These are phyloP conservation scores for Peronospora belbahrii DNA, from an alignment of 352 stramenopile species.

Conservation along the genomic window DNA sequence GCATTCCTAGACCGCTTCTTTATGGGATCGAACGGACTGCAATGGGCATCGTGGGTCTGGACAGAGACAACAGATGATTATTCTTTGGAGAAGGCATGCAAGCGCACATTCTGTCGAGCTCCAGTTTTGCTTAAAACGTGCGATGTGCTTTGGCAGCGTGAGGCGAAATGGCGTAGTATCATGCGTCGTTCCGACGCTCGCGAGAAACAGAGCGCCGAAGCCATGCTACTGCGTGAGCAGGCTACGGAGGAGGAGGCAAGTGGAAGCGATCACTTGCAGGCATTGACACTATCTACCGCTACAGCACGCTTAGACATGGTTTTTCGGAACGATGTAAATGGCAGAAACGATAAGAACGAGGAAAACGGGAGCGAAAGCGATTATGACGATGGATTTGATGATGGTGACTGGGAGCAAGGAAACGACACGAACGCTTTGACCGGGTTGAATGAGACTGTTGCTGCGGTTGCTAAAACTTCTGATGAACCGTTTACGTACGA, in stretches of 20 bases:
- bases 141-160: conserved; percentile 49
- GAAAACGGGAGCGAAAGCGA: conserved; percentile 32
- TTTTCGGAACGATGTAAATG: conserved; percentile 23
- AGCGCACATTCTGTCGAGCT: conserved; percentile 51
- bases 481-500: conserved; percentile 48
- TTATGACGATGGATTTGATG: conserved; percentile 24
- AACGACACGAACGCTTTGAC: conserved; percentile 21
- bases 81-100: conserved; percentile 50
- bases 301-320: conserved; percentile 38
- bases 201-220: conserved; percentile 51
- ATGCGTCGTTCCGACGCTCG: conserved; percentile 40
- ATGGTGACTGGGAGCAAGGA: conserved; percentile 26
- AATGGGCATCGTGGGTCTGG: conserved; percentile 74
- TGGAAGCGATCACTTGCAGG: conserved; percentile 33
- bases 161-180: conserved; percentile 59
- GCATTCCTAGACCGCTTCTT: conserved; percentile 62
- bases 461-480: not conserved
- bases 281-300: conserved; percentile 28
- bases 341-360: conserved; percentile 22
- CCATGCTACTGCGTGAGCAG: conserved; percentile 59
- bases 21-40: conserved; percentile 31
- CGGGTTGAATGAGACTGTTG: conserved; percentile 8
- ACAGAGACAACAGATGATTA: conserved; percentile 39
- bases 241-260: conserved; percentile 49
- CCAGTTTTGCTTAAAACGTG: conserved; percentile 45